Evolutionary conservation across 345 rosid species (phyloP).

Genomic region (Populus simonii): DNA sequence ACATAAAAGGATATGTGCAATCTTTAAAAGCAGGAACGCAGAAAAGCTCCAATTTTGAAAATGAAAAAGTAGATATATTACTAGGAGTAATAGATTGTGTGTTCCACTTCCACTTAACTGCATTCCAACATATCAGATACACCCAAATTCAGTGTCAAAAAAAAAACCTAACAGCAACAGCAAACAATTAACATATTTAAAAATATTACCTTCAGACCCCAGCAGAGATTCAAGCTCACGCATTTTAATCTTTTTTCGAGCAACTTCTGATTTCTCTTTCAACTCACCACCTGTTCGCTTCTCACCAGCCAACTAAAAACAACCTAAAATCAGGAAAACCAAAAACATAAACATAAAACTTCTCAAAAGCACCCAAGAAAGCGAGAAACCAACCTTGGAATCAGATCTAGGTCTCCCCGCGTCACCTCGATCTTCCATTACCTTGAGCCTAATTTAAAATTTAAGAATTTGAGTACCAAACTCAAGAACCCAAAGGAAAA

Average conservation of each 20-base stretch:
- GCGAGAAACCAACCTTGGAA: conserved; percentile 10
- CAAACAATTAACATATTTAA: neutral
- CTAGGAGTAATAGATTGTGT: neutral
- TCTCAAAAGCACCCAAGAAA: neutral
- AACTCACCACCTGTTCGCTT: conserved; percentile 18
- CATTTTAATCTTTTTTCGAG: conserved; percentile 29
- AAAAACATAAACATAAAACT: neutral
- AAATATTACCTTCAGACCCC: conserved; percentile 32
- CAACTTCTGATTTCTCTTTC: conserved; percentile 13
- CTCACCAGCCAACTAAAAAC: conserved; percentile 15
- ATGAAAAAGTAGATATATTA: neutral
- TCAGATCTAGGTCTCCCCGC: conserved; percentile 3
- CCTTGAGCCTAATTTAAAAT: neutral
- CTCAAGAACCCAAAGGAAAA: neutral
- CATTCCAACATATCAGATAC: neutral
- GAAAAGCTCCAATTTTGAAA: neutral
- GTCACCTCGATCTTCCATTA: conserved; percentile 15
- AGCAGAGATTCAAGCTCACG: conserved; percentile 27
- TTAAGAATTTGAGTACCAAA: neutral
- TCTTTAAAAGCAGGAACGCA: neutral
- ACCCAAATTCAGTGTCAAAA: neutral
- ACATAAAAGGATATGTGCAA: neutral
- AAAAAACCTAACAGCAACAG: neutral
- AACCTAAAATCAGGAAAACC: neutral
- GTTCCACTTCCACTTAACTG: neutral